Conservation (phyloP, 2,329 filamentous ascomycete species). For the Diplodia seriata region DNA sequence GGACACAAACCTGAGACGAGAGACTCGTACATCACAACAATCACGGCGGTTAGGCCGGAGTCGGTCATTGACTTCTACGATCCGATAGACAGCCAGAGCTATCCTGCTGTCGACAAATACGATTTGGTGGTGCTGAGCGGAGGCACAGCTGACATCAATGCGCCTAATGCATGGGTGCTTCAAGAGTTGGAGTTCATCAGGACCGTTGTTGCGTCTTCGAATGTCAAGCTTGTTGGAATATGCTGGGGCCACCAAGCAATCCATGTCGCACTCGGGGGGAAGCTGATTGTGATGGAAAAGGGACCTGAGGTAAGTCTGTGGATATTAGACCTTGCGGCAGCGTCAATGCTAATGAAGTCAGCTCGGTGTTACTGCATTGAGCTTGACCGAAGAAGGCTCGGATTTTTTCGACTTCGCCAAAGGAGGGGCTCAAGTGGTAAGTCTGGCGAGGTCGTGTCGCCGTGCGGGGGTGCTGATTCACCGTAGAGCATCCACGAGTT, state of each 20-base stretch:
- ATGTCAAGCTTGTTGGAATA: conserved; percentile 24
- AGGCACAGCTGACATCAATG: conserved; percentile 31
- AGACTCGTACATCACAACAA: conserved; percentile 16
- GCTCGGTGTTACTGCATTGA: conserved; percentile 23
- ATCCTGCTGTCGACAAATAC: conserved; percentile 16
- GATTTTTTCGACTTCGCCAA: conserved; percentile 27
- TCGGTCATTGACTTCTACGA: conserved; percentile 30
- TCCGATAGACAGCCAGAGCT: conserved; percentile 22
- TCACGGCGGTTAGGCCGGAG: neutral
- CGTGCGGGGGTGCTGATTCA: neutral
- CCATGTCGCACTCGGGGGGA: conserved; percentile 27
- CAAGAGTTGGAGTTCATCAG: conserved; percentile 26
- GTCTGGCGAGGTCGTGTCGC: neutral
- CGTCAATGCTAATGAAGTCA: neutral
- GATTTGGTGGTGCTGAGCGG: conserved; percentile 28
- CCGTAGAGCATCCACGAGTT: conserved; percentile 28
- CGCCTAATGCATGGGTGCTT: conserved; percentile 30
- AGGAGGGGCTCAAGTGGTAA: conserved; percentile 6
- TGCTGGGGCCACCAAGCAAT: conserved; percentile 33
- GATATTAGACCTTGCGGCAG: neutral
- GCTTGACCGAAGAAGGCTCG: conserved; percentile 10
- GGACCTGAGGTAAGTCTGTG: conserved; percentile 25
- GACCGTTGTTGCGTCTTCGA: conserved; percentile 3
- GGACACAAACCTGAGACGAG: neutral
- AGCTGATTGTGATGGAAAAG: conserved; percentile 21